A percentile compares a stretch with the other conserved stretches of the same genome.
Evolutionary conservation across 2,329 filamentous ascomycete species (phyloP).

Genomic region (Aspergillus quadrilineatus): DNA sequence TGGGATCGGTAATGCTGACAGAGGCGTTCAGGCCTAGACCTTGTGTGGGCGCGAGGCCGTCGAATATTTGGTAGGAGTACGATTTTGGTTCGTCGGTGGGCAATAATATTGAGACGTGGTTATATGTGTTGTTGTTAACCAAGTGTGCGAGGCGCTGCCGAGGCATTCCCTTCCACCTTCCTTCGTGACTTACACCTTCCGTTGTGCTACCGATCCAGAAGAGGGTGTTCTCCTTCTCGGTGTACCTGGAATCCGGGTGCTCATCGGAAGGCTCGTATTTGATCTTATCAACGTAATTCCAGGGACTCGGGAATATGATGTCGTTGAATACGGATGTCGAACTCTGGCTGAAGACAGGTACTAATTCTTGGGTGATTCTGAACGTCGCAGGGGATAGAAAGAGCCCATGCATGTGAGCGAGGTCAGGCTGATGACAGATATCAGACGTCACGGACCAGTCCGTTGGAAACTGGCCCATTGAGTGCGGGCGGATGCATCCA

Average conservation of each 20-base stretch:
- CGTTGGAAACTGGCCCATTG: conserved; percentile 63
- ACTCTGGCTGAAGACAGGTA: conserved; percentile 74
- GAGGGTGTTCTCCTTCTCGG: conserved; percentile 62
- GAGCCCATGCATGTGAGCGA: conserved; percentile 71
- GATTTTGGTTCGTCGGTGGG: conserved; percentile 43
- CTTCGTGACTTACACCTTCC: conserved; percentile 53
- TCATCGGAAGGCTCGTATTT: conserved; percentile 52
- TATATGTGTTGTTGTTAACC: conserved; percentile 57
- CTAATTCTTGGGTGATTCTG: conserved; percentile 62
- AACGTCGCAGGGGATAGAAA: conserved; percentile 64
- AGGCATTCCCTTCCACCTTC: conserved; percentile 65
- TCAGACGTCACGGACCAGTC: conserved; percentile 66
- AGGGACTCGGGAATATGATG: conserved; percentile 68
- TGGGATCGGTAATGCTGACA: conserved; percentile 59
- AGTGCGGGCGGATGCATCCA: conserved; percentile 63
- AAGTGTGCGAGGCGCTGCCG: conserved; percentile 72
- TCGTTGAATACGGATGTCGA: conserved; percentile 73
- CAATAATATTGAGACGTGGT: conserved; percentile 56
- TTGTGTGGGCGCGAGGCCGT: conserved; percentile 34
- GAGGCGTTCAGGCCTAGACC: conserved; percentile 57
- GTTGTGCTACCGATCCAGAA: conserved; percentile 74
- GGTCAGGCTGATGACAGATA: conserved; percentile 74
- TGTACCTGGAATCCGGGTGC: conserved; percentile 56
- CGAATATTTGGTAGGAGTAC: conserved; percentile 58
- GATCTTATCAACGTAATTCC: conserved; percentile 62